These are phyloP conservation scores for Ogataea pilisensis DNA, from an alignment of 805 yeast genomes.

Conservation along the genomic window DNA sequence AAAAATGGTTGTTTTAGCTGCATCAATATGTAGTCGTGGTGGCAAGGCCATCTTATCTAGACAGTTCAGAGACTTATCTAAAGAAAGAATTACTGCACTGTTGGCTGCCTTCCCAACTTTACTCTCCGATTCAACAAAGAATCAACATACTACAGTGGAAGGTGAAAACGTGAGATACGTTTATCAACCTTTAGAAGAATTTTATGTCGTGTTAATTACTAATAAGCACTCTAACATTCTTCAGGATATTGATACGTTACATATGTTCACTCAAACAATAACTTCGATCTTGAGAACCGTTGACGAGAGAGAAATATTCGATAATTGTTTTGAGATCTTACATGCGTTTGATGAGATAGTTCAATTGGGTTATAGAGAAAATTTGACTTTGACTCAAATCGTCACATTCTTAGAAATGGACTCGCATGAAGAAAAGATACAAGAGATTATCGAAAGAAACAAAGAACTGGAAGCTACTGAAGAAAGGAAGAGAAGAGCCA, in stretches of 20 bases:
- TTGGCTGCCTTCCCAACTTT: constrained; percentile 82
- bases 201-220: constrained; percentile 85
- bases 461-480: constrained; percentile 96
- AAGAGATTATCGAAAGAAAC: constrained; percentile 94
- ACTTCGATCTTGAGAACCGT: constrained; percentile 65
- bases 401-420: constrained; percentile 93
- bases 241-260: constrained; percentile 91
- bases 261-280: constrained; percentile 77
- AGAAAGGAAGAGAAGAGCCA: constrained; percentile 93
- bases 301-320: constrained; percentile 80
- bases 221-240: constrained; percentile 87
- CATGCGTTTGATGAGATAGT: constrained; percentile 94
- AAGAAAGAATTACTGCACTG: constrained; percentile 81
- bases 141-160: constrained; percentile 92
- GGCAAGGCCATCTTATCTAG: constrained; percentile 92
- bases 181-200: constrained; percentile 93
- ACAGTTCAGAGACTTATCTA: constrained; percentile 81
- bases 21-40: constrained; percentile 87
- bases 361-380: constrained; percentile 85
- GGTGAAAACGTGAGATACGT: constrained; percentile 89
- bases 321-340: constrained; percentile 81
- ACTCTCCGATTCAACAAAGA: constrained; percentile 57
- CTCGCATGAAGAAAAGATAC: constrained; percentile 97
- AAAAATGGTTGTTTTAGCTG: constrained; percentile 78
- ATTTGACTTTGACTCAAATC: constrained; percentile 75